A percentile compares a stretch with the other conserved stretches of the same genome.
phyloP scores from a whole-genome alignment of 768 basidiomycete genomes.

The Mrakia hoshinonis region DNA sequence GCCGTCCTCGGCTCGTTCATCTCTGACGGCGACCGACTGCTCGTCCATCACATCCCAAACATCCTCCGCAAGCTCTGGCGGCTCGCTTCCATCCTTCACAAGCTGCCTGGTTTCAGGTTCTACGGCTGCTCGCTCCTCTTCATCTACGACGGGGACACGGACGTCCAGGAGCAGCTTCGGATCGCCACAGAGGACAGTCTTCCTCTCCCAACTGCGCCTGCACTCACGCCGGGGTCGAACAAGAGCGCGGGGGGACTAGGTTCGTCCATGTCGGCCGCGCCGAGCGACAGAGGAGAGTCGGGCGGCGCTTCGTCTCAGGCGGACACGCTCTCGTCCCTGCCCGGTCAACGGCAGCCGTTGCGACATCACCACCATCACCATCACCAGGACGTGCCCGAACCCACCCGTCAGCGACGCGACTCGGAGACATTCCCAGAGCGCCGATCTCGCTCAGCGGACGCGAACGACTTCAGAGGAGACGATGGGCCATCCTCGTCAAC shows the following conservation, averaged over 20 bases:
- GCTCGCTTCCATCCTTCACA: slow-evolving; percentile 81
- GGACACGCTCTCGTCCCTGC: not conserved
- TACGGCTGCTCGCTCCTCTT: slow-evolving; percentile 94
- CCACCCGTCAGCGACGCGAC: slow-evolving; percentile 1
- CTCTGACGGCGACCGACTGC: slow-evolving; percentile 67
- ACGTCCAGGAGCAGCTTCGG: slow-evolving; percentile 58
- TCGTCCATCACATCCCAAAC: slow-evolving; percentile 84
- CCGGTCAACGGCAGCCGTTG: not conserved
- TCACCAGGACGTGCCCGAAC: slow-evolving; percentile 28
- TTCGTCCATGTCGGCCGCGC: not conserved
- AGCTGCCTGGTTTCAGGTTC: slow-evolving; percentile 90
- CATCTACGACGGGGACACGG: slow-evolving; percentile 92
- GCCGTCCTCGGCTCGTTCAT: slow-evolving; percentile 74
- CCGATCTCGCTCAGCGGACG: slow-evolving; percentile 26
- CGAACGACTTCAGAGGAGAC: not conserved
- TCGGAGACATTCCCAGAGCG: slow-evolving; percentile 19
- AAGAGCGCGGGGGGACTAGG: not conserved
- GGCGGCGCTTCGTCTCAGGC: not conserved
- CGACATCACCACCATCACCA: slow-evolving; percentile 27
- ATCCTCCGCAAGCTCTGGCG: slow-evolving; percentile 85
- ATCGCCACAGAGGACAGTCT: slow-evolving; percentile 28
- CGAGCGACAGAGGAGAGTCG: not conserved
- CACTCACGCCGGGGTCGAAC: not conserved
- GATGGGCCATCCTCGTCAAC: slow-evolving; percentile 7
- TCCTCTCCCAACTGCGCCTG: not conserved